Base-by-base conservation (phyloP, 768 basidiomycete genomes). In the Boletus rubescentipes region DNA sequence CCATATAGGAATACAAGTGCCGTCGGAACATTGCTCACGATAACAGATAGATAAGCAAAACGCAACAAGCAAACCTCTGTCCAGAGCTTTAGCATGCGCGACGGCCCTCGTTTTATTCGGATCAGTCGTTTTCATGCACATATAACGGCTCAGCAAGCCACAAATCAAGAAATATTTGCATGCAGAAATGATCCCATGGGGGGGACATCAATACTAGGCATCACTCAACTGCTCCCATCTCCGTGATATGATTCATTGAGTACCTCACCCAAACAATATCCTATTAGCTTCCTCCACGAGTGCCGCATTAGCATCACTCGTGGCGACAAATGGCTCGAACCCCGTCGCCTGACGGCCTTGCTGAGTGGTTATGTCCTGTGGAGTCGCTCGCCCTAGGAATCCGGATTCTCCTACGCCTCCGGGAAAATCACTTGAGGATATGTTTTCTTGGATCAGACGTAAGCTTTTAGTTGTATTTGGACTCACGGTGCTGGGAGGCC, bases 401-500 rank as follows among this genome's bases (percentile, higher is more conserved):
- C 58, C 54, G 0, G 77, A 76, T 64, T 83, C 81, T 21, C 80
- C 79, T 39, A 74, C 70, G 5, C 81, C 81, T 36, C 79, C 77
- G 1, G 81, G 79, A 43, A 81, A 82, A 53, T 83, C 81, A 10
- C 79, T 80, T 39, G 5, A 42, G 4, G 15, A 46, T 8, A 26
- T 26, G 15, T 5, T 31, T 31, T 48, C 30, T 36, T 43, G 26
- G 41, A 42, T 45, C 21, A 26, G 23, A 32, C 2, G 1, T 30
- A 39, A 1, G 18, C 21, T 35, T 15, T 18, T 5, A 5, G 29
- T 38, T 16, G 16, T 10, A 4, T 21, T 10, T 0, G 23, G 14
- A 66, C 64, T 70, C 74, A 80, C 80, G 79, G 80, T 34, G 80
- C 65, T 18, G 82, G 81, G 18, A 80, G 65, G 9, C 82, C 82